A percentile compares a stretch with the other conserved stretches of the same genome.
These are phyloP conservation scores for Cercospora sojina DNA, from an alignment of 2,329 filamentous ascomycete genomes.

Conservation along the genomic window DNA sequence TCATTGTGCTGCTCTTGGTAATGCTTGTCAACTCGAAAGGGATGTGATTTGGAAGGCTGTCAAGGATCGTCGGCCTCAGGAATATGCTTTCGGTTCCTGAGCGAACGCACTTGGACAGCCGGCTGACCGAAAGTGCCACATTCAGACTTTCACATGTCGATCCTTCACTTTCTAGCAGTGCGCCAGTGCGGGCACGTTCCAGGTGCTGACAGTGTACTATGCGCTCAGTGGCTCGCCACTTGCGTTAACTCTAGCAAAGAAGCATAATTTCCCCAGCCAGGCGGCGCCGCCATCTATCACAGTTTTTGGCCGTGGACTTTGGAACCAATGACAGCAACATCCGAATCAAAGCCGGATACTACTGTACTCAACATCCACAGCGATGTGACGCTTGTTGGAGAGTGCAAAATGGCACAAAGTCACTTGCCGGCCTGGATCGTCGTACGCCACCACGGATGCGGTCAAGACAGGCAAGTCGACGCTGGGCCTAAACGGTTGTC, in stretches of 20 bases:
- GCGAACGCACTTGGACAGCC: constrained; percentile 11
- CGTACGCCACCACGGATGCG: not conserved
- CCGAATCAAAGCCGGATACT: constrained; percentile 1
- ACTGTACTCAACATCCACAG: not conserved
- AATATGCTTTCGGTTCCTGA: not conserved
- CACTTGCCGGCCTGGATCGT: constrained; percentile 5
- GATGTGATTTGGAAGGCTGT: not conserved
- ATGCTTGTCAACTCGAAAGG: not conserved
- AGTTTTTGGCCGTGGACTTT: not conserved
- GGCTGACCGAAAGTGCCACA: constrained; percentile 6
- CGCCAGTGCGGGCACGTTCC: not conserved
- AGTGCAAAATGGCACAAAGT: not conserved
- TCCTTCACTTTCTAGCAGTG: not conserved
- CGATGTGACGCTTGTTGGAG: constrained; percentile 1
- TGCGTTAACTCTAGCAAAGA: constrained; percentile 14
- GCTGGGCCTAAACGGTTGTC: not conserved
- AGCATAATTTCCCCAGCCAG: constrained; percentile 10
- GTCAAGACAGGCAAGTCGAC: constrained; percentile 8
- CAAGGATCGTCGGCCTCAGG: not conserved
- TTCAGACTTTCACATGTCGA: not conserved
- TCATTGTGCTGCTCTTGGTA: not conserved
- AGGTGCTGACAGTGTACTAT: constrained; percentile 1
- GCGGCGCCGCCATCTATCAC: not conserved
- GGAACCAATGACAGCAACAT: not conserved
- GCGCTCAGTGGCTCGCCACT: constrained; percentile 11